A percentile compares a stretch with the other conserved stretches of the same genome.
Conservation (phyloP, 495 filamentous ascomycete genomes). For the Massariosphaeria phaeospora region DNA sequence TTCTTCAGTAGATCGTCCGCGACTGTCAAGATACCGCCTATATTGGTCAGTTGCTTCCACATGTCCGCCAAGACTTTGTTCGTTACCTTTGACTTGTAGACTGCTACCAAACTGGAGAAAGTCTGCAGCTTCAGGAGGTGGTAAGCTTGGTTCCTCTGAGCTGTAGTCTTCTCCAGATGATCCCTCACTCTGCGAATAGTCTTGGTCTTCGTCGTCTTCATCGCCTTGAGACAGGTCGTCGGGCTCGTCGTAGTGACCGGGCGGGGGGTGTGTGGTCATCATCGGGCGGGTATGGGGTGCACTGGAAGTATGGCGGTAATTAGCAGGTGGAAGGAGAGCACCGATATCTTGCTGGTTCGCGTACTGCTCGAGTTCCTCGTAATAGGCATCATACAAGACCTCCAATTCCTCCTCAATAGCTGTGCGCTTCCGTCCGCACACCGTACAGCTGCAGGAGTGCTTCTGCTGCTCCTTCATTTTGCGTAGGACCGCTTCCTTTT, state of each 20-base stretch:
- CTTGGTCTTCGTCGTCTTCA: constrained; percentile 62
- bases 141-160: constrained; percentile 52
- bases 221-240: constrained; percentile 57
- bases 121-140: constrained; percentile 56
- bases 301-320: constrained; percentile 12
- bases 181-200: constrained; percentile 45
- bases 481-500: constrained; percentile 94
- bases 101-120: constrained; percentile 98
- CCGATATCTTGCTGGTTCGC: constrained; percentile 72
- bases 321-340: constrained; percentile 59
- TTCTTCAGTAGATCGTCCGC: constrained; percentile 98
- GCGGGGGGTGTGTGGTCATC: constrained; percentile 32
- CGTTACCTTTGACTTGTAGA: constrained; percentile 84
- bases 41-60: constrained; percentile 42
- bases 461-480: constrained; percentile 99
- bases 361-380: constrained; percentile 95
- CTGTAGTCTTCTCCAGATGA: constrained; percentile 56
- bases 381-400: constrained; percentile 98
- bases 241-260: constrained; percentile 28
- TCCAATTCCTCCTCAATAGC: constrained; percentile 98
- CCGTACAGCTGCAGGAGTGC: constrained; percentile 95
- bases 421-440: constrained; percentile 92
- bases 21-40: constrained; percentile 96
- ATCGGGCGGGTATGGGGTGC: constrained; percentile 8
- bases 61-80: constrained; percentile 6